These are phyloP conservation scores for Pelargonium hybrid DNA, from an alignment of 441 rosid species.

Conservation along the genomic window DNA sequence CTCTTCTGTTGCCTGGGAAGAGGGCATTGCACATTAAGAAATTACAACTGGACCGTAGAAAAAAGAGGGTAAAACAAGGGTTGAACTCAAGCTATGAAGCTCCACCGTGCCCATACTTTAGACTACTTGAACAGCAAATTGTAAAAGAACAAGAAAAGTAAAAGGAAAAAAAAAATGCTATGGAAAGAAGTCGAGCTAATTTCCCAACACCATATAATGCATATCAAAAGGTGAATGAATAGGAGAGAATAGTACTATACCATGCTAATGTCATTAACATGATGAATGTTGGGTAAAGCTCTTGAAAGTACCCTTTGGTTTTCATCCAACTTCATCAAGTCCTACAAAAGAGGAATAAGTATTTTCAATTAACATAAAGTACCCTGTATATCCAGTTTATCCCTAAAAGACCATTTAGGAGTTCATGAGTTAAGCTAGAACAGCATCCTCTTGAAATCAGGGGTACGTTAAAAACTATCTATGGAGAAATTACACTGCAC, in stretches of 20 bases:
- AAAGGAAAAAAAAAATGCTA: not conserved
- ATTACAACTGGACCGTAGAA: no score
- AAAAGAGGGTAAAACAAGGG: not conserved
- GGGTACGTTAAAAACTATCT: not conserved
- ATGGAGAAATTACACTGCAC: not conserved
- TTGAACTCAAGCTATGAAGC: not conserved
- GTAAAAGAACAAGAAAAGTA: not conserved
- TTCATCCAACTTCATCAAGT: slow-evolving; percentile 75
- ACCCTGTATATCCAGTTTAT: not conserved
- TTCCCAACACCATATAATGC: not conserved
- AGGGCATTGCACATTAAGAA: no score
- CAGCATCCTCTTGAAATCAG: not conserved
- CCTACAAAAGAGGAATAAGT: slow-evolving; percentile 34
- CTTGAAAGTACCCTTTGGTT: slow-evolving; percentile 62
- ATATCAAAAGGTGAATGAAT: not conserved
- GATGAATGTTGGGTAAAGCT: slow-evolving; percentile 63
- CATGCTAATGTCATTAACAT: slow-evolving; percentile 62
- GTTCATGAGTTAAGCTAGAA: slow-evolving; percentile 2
- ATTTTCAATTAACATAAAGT: slow-evolving; percentile 3
- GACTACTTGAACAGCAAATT: not conserved
- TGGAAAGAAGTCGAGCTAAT: not conserved
- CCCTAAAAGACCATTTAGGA: not conserved
- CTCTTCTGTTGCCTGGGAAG: no score
- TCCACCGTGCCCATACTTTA: not conserved
- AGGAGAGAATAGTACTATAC: slow-evolving; percentile 31